phyloP scores from a whole-genome alignment of 148 eudicot genomes.

The Camellia sinensis region DNA sequence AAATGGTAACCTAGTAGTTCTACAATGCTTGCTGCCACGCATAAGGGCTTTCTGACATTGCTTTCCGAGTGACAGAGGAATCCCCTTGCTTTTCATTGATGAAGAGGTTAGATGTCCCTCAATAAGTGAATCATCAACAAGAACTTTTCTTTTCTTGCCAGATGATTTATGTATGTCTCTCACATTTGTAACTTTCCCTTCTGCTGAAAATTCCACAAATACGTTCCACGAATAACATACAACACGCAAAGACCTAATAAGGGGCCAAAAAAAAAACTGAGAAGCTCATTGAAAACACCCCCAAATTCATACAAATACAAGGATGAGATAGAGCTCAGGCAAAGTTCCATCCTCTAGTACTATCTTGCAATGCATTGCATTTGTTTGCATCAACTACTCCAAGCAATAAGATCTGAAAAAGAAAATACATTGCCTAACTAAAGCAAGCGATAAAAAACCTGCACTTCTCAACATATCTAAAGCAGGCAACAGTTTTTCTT shows the following conservation, averaged over 20 bases:
- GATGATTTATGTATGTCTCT: slow-evolving; percentile 10
- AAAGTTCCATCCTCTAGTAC: not conserved
- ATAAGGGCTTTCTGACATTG: slow-evolving; percentile 17
- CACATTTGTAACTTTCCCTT: slow-evolving; percentile 15
- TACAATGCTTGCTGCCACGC: slow-evolving; percentile 18
- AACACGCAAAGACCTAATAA: slow-evolving; percentile 63
- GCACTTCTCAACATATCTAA: not conserved
- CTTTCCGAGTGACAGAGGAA: slow-evolving; percentile 20
- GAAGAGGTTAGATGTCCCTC: slow-evolving; percentile 21
- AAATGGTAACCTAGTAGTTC: slow-evolving; percentile 29
- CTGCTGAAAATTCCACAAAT: slow-evolving; percentile 43
- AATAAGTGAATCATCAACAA: slow-evolving; percentile 17
- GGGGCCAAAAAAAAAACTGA: not conserved
- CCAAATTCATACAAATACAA: not conserved
- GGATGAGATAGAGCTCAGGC: not conserved
- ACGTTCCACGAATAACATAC: slow-evolving; percentile 66
- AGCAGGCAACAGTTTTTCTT: slow-evolving; percentile 8
- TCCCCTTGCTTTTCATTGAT: slow-evolving; percentile 13
- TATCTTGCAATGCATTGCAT: slow-evolving; percentile 1
- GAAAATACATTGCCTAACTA: not conserved
- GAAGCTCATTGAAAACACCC: not conserved
- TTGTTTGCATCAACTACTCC: not conserved
- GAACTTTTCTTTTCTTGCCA: slow-evolving; percentile 48
- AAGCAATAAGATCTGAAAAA: not conserved
- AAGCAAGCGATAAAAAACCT: slow-evolving; percentile 3